Base-by-base conservation (phyloP, 257 asterid genomes). In the Eucommia ulmoides region DNA sequence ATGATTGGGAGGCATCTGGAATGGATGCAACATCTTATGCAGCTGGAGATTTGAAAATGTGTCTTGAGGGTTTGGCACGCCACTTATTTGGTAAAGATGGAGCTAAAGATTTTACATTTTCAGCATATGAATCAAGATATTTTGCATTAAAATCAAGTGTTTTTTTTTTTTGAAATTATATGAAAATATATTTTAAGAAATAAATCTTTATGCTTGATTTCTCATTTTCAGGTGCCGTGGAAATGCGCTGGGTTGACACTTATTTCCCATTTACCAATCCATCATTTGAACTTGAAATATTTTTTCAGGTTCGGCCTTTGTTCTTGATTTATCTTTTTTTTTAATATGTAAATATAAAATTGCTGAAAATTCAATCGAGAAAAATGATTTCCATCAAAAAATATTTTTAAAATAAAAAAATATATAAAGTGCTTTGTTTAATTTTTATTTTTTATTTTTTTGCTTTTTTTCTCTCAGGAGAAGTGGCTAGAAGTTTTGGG, bases 261-360 rank as follows among this genome's bases (percentile, higher is more conserved):
- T 91, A 91, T 52, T 91, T 89, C 53, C 98, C 98, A 47, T 91
- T 91, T 71, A 91, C 98, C 19, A 60, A 72, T 67, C 98, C 96
- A 24, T 91, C 96, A 45, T 89, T 76, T 72, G 96, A 89, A 68
- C 74, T 89, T 75, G 98, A 89, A 74, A 85, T 85, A 59, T 80
- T 66, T 69, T 89, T 89, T 74, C 88, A 86, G 96, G 98, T 84
- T n/a, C n/a, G n/a, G n/a, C n/a, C n/a, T n/a, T n/a, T n/a, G n/a
- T n/a, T n/a, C n/a, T n/a, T n/a, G n/a, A n/a, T n/a, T n/a, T n/a
- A n/a, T n/a, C n/a, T n/a, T n/a, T n/a, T n/a, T n/a, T n/a, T n/a
- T n/a, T n/a, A n/a, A n/a, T n/a, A n/a, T n/a, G n/a, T n/a, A n/a
- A n/a, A n/a, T n/a, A n/a, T n/a, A n/a, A n/a, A n/a, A n/a, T n/a